Evolutionary conservation across 768 basidiomycete species (phyloP), one percentile per base, ranked within the genome.

Genomic region (Russula sp.): DNA sequence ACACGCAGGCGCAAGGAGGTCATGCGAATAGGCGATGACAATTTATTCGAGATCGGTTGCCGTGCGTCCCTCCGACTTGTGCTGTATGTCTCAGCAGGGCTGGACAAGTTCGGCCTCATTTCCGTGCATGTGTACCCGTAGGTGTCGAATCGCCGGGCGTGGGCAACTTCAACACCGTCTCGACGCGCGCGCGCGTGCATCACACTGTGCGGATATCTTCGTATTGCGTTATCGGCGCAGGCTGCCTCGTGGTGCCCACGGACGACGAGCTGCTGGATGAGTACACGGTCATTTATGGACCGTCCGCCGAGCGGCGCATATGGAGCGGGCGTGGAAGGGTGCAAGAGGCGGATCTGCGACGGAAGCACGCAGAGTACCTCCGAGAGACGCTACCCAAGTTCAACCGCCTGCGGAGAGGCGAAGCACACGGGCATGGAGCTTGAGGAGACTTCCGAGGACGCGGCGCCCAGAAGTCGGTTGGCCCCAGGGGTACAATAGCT

Each of bases 1-100:
- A 31, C 37, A 31, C 55, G 45, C 67, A 87, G 85, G 69, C 75
- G 82, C 58, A 93, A 89, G 70, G 89, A 93, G 70, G 83, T 88
- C 40, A 92, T 98, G 93, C 84, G 87, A 20, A 93, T 99, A 53
- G 96, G 96, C 6, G 87, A 96, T 72, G 86, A 91, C 64, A 98
- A 98, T 73, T 77, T 94, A 62, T 96, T 99, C 70, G 93, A 97
- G 76, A 92, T 97, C 57, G 91, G 90, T 22, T 92, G 88, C 73
- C 88, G 96, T 96, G 70, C 65, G 91, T 85, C 18, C 44, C 39
- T 18, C 13, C 42, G 13, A 27, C 7, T 13, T 20, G 18, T 22
- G 4, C 22, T 48, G 48, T 31, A 42, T 50, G 49, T 27, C 48
- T 40, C 53, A 11, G n/a, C 35, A 37, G 9, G 4, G 34, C 32